Evolutionary conservation across 306 rosid genomes (phyloP).

Genomic region (Prunus kanzakura): DNA sequence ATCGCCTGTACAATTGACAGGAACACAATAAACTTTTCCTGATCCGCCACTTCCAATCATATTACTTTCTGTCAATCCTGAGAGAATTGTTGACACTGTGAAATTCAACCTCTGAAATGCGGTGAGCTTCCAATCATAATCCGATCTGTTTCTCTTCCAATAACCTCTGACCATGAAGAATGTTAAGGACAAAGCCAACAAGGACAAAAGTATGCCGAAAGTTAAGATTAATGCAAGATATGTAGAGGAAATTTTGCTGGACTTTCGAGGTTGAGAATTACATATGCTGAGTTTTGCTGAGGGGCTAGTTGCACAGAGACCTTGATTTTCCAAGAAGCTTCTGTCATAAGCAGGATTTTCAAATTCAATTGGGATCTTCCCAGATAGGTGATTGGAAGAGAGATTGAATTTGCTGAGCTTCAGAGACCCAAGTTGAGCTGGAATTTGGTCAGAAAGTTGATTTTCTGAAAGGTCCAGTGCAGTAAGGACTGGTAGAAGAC

Average conservation of each 20-base stretch:
- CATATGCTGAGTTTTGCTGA: constrained; percentile 36
- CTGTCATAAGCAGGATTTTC: constrained; percentile 33
- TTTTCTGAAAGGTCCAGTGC: constrained; percentile 63
- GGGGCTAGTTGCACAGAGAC: constrained; percentile 48
- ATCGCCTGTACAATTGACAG: constrained; percentile 20
- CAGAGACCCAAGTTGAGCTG: constrained; percentile 16
- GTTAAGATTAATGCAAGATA: constrained; percentile 47
- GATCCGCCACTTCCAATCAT: constrained; percentile 77
- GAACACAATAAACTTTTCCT: constrained; percentile 68
- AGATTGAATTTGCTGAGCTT: constrained; percentile 30
- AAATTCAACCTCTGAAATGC: constrained; percentile 66
- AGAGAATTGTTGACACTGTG: constrained; percentile 48
- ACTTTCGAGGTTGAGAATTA: constrained; percentile 15
- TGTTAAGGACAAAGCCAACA: constrained; percentile 18
- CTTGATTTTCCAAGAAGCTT: constrained; percentile 70
- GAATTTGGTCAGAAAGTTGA: constrained; percentile 62
- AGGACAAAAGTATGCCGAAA: constrained; percentile 9
- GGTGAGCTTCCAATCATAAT: constrained; percentile 57
- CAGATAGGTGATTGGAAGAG: constrained; percentile 53
- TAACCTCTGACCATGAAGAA: constrained; percentile 25
- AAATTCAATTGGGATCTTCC: constrained; percentile 48
- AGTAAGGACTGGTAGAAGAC: constrained; percentile 36
- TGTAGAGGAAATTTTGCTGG: constrained; percentile 38
- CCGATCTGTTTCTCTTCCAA: constrained; percentile 31
- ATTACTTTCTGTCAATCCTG: constrained; percentile 39